Evolutionary conservation across 441 rosid genomes (phyloP), one percentile per base, ranked within the genome.

Genomic region (Geranium incanum): DNA sequence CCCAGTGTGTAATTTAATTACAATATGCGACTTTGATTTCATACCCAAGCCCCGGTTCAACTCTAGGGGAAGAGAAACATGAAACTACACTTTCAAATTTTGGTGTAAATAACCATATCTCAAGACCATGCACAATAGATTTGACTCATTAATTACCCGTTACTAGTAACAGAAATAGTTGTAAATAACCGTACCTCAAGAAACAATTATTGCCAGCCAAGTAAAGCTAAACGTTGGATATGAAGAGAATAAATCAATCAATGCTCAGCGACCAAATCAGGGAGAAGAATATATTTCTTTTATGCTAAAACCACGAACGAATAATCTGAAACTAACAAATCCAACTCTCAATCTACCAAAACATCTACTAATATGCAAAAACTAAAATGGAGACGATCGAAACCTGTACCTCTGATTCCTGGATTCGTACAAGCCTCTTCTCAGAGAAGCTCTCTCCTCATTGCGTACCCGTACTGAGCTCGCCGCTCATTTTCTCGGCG

Each of bases 371-470:
- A 45, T 11, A 43, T 43, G 8, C 18, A 16, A 52, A 52, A 52
- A 52, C 4, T 3, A 52, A 52, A 15, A 52, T n/a, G 3, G 4
- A 52, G 7, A n/a, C 1, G 19, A n/a, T 52, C 60, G 4, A 52
- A 28, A 28, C 33, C 33, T 28, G 33, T 28, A 16, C 19, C 60
- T 52, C 60, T 52, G 19, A 16, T 0, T 52, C 19, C 1, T 52
- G 6, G 19, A 52, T n/a, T 15, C 60, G 60, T 52, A 52, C 5
- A 6, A 16, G 5, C 19, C 60, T 52, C 60, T 52, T 4, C 19
- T 52, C 19, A 52, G 5, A 52, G 60, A n/a, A 52, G n/a, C 60
- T 52, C 60, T 52, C 60, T 52, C 60, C 60, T 52, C 60, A 52
- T 52, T 7, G 60, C 60, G 60, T 52, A 52, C 19, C 60, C 60